Evolutionary conservation across 805 yeast species (phyloP).

Genomic region (Candida tammaniensis): DNA sequence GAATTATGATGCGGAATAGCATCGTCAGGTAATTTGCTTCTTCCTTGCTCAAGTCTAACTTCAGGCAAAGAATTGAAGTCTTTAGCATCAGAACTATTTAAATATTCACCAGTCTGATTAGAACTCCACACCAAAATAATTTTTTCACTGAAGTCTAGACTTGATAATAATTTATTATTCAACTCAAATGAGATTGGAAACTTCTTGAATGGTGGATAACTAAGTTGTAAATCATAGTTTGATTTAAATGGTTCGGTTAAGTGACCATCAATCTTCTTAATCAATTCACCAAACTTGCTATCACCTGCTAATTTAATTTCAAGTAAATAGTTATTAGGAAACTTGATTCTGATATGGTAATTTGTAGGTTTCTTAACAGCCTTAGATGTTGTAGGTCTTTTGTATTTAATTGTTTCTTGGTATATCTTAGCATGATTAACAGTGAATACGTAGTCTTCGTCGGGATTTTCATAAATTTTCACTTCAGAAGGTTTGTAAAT

Average conservation of each 20-base stretch:
- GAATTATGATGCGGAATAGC: conserved; percentile 1
- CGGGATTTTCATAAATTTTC: conserved; percentile 36
- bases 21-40: conserved; percentile 27
- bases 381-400: conserved; percentile 1
- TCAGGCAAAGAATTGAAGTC: conserved; percentile 33
- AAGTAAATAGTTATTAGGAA: conserved; percentile 37
- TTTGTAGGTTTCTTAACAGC: conserved; percentile 18
- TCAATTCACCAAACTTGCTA: conserved; percentile 33
- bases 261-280: conserved; percentile 34
- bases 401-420: conserved; percentile 28
- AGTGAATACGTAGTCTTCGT: conserved; percentile 40
- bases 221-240: conserved; percentile 28
- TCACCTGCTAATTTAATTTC: conserved; percentile 30
- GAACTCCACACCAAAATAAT: conserved; percentile 37
- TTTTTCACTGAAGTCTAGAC: conserved; percentile 27
- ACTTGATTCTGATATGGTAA: conserved; percentile 32
- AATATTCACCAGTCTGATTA: conserved; percentile 4
- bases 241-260: conserved; percentile 26
- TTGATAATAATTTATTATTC: conserved; percentile 24
- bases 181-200: conserved; percentile 24
- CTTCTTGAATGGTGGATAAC: conserved; percentile 38
- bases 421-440: conserved; percentile 36
- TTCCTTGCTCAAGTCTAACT: conserved; percentile 28
- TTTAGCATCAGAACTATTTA: conserved; percentile 13
- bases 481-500: conserved; percentile 12